These are phyloP conservation scores for Xylariales sp. DNA, from an alignment of 2,329 filamentous ascomycete species.

Conservation along the genomic window DNA sequence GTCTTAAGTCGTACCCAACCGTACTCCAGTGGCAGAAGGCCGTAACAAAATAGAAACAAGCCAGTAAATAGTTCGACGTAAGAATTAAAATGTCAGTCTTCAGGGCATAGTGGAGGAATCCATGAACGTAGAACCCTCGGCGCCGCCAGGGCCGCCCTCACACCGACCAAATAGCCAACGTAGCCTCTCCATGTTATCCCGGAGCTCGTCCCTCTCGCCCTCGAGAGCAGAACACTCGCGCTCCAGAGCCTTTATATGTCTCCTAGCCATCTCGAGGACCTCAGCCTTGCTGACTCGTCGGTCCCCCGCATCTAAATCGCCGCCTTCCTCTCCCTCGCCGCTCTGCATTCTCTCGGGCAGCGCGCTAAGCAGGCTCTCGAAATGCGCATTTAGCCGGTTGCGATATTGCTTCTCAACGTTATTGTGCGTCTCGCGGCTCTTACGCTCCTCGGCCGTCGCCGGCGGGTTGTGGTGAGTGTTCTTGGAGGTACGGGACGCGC, in stretches of 20 bases:
- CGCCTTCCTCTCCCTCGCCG: constrained; percentile 45
- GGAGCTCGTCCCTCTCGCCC: constrained; percentile 52
- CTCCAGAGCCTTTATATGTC: constrained; percentile 56
- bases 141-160: constrained; percentile 39
- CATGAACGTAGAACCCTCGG: constrained; percentile 29
- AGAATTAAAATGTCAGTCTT: constrained; percentile 1
- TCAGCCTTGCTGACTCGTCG: constrained; percentile 57
- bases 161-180: constrained; percentile 48
- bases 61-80: constrained; percentile 12
- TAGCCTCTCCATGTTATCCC: constrained; percentile 47
- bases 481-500: constrained; percentile 51
- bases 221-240: constrained; percentile 53
- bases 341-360: constrained; percentile 53
- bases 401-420: constrained; percentile 62
- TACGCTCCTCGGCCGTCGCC: constrained; percentile 49
- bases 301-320: constrained; percentile 43
- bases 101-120: constrained; percentile 34
- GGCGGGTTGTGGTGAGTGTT: constrained; percentile 52
- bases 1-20: constrained; percentile 25
- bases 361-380: constrained; percentile 56
- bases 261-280: constrained; percentile 58
- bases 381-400: constrained; percentile 59
- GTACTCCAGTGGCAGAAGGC: constrained; percentile 20
- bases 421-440: constrained; percentile 56
- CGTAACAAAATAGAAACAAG: constrained; percentile 7